Evolutionary conservation across 2,329 filamentous ascomycete genomes (phyloP).

Genomic region (Ceratocystis albifundus): DNA sequence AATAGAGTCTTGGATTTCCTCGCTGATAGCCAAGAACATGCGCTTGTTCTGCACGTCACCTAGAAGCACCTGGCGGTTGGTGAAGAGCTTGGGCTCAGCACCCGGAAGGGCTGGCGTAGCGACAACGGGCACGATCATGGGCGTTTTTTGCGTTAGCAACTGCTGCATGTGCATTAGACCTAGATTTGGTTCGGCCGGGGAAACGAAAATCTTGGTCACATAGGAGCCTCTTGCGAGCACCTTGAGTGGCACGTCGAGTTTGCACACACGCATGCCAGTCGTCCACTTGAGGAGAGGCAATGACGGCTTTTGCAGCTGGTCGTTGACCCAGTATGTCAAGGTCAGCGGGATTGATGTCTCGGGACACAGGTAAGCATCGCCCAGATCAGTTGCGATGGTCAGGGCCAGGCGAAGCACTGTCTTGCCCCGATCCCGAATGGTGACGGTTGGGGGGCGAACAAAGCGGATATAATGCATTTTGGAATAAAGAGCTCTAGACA

Average conservation of each 20-base stretch:
- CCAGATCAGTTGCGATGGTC: slow-evolving; percentile 47
- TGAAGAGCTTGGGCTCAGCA: slow-evolving; percentile 18
- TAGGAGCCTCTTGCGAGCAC: slow-evolving; percentile 22
- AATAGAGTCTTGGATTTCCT: slow-evolving; percentile 50
- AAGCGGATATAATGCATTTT: slow-evolving; percentile 49
- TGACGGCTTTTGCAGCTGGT: slow-evolving; percentile 27
- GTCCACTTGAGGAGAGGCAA: slow-evolving; percentile 28
- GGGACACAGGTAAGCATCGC: slow-evolving; percentile 43
- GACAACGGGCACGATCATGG: slow-evolving; percentile 21
- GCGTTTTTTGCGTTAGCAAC: slow-evolving; percentile 15
- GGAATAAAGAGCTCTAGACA: not conserved
- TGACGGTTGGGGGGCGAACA: slow-evolving; percentile 35
- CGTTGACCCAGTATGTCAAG: slow-evolving; percentile 27
- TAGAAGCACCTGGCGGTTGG: slow-evolving; percentile 21
- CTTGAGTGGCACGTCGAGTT: slow-evolving; percentile 26
- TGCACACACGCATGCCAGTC: slow-evolving; percentile 34
- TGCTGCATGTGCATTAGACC: slow-evolving; percentile 20
- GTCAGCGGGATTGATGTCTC: slow-evolving; percentile 36
- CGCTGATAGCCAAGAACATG: slow-evolving; percentile 32
- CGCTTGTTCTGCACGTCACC: slow-evolving; percentile 22
- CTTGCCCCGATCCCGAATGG: slow-evolving; percentile 23
- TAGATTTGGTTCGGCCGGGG: slow-evolving; percentile 19
- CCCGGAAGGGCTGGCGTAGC: slow-evolving; percentile 15
- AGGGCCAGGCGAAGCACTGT: slow-evolving; percentile 37
- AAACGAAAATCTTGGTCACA: slow-evolving; percentile 22